phyloP scores from a whole-genome alignment of 768 basidiomycete species.

The Tylopilus plumbeoviolaceoides region DNA sequence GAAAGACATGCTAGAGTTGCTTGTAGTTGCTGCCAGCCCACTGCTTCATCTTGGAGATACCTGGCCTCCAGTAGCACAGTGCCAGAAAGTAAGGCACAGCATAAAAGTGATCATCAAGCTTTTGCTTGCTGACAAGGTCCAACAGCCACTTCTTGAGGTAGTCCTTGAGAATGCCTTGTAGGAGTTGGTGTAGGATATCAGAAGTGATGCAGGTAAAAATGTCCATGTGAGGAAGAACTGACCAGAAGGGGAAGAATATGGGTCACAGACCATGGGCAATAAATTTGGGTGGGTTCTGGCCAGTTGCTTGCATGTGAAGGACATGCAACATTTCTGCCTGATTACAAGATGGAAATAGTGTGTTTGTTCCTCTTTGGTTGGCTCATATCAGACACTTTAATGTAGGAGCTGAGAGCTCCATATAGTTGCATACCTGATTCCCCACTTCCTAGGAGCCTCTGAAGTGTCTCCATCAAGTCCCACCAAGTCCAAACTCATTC shows the following conservation, averaged over 20 bases:
- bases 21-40: background rate
- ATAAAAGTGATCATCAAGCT: background rate
- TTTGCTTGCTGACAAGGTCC: accelerated
- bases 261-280: background rate
- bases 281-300: background rate
- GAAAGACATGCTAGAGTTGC: background rate
- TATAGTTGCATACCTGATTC: too few relatives aligned
- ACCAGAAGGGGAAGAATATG: constrained; percentile 4
- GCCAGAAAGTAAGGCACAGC: background rate
- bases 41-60: background rate
- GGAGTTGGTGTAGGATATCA: background rate
- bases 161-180: constrained; percentile 1
- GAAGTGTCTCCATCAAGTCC: too few relatives aligned
- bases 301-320: background rate
- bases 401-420: too few relatives aligned
- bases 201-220: background rate
- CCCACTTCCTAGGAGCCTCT: too few relatives aligned
- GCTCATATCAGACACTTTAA: too few relatives aligned
- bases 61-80: background rate
- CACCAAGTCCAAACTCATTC: too few relatives aligned
- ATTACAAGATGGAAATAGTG: background rate
- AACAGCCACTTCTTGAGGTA: constrained; percentile 1
- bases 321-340: background rate
- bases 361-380: too few relatives aligned
- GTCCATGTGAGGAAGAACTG: background rate